A percentile compares a stretch with the other conserved stretches of the same genome.
phyloP scores from a whole-genome alignment of 2,329 filamentous ascomycete species.

The Aspergillus amoenus region DNA sequence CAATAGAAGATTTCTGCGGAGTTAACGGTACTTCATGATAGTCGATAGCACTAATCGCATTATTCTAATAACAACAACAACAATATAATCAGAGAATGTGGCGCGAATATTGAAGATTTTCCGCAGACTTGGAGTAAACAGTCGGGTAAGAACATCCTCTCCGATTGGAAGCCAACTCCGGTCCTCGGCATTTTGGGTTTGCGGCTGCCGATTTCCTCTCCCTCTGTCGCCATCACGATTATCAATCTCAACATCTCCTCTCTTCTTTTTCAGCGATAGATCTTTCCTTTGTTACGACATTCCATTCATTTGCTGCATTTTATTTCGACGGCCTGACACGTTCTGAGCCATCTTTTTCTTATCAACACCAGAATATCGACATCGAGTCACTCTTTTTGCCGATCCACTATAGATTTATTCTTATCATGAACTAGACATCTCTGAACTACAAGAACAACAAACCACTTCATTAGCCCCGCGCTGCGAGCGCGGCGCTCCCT shows the following conservation, averaged over 20 bases:
- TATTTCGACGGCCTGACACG: background rate
- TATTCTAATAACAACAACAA: background rate
- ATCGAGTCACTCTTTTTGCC: background rate
- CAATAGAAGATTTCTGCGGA: background rate
- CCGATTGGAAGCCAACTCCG: slow-evolving; percentile 12
- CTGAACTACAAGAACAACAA: background rate
- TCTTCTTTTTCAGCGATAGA: background rate
- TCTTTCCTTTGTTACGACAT: background rate
- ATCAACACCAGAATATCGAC: background rate
- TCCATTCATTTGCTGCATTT: background rate
- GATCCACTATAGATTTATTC: background rate
- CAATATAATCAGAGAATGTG: too few species aligned
- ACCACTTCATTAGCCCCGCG: background rate
- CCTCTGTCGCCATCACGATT: slow-evolving; percentile 3
- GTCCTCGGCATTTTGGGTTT: slow-evolving; percentile 4
- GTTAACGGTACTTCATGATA: background rate
- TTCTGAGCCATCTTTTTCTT: background rate
- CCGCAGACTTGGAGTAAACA: background rate
- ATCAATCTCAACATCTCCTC: background rate
- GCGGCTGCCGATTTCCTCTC: background rate
- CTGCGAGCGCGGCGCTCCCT: background rate
- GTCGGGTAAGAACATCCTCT: background rate
- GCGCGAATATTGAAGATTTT: background rate
- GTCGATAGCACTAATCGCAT: background rate
- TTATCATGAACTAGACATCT: background rate